These are phyloP conservation scores for Amanita inopinata DNA, from an alignment of 768 basidiomycete species.

Conservation along the genomic window DNA sequence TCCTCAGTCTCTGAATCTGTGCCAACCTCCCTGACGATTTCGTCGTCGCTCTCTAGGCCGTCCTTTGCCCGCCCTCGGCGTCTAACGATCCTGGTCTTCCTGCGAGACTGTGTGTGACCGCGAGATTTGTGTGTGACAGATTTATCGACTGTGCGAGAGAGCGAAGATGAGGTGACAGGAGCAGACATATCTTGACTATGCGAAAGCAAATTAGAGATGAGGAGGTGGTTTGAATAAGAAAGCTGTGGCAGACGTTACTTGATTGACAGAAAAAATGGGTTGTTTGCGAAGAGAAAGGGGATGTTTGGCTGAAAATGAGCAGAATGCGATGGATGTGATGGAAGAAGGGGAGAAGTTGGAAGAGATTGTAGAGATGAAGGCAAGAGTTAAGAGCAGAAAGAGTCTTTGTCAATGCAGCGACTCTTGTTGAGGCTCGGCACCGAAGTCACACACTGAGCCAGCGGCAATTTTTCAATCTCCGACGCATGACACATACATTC, in stretches of 20 bases:
- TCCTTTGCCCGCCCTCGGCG: slow-evolving; percentile 55
- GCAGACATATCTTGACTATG: slow-evolving; percentile 36
- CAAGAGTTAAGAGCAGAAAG: neutral
- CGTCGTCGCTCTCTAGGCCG: slow-evolving; percentile 65
- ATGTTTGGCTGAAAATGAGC: slow-evolving; percentile 12
- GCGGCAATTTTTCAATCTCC: slow-evolving; percentile 10
- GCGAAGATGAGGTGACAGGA: slow-evolving; percentile 24
- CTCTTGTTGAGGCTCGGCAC: slow-evolving; percentile 1
- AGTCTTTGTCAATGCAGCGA: slow-evolving; percentile 4
- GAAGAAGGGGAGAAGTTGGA: slow-evolving; percentile 4
- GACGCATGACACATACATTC: too few species aligned
- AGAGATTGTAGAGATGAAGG: neutral
- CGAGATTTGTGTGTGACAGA: slow-evolving; percentile 23
- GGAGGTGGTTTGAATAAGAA: slow-evolving; percentile 2
- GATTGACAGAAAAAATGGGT: slow-evolving; percentile 18
- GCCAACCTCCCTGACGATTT: slow-evolving; percentile 60
- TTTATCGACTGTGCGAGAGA: slow-evolving; percentile 23
- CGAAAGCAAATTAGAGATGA: neutral
- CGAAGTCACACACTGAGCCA: slow-evolving; percentile 9
- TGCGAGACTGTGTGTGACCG: slow-evolving; percentile 20
- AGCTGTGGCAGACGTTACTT: slow-evolving; percentile 23
- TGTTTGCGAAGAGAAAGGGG: slow-evolving; percentile 17
- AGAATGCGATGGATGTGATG: slow-evolving; percentile 9
- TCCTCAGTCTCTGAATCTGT: slow-evolving; percentile 67
- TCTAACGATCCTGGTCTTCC: slow-evolving; percentile 39